Base-by-base conservation (phyloP, 1,284 basidiomycete genomes). In the Cryptococcus sp. region DNA sequence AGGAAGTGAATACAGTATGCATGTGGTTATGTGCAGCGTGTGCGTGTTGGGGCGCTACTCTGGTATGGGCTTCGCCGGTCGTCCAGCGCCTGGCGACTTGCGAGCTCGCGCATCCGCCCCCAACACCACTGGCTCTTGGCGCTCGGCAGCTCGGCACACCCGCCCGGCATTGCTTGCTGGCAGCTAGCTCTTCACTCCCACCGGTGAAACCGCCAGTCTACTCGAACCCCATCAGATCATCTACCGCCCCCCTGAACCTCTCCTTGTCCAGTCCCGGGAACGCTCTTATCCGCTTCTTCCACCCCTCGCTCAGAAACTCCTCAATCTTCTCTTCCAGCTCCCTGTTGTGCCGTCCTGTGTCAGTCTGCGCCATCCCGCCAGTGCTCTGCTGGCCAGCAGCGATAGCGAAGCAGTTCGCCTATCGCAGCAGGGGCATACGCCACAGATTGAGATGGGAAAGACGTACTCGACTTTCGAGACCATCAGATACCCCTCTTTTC, bases 401-500 rank as follows among this genome's bases (percentile, higher is more conserved):
- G n/a, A n/a, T n/a, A n/a, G n/a, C n/a, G n/a, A n/a, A n/a, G n/a
- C n/a, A n/a, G n/a, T n/a, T n/a, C n/a, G n/a, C n/a, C n/a, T n/a
- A n/a, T n/a, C n/a, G n/a, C n/a, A n/a, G n/a, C n/a, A n/a, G n/a
- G n/a, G n/a, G n/a, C n/a, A n/a, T n/a, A 21, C 24, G 11, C 9
- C 12, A 36, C 15, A 9, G 28, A 33, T 4, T 5, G 5, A 33
- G 28, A 33, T 9, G 16, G 6, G 44, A n/a, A 38, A 23, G 20
- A 69, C 72, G 57, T 50, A 75, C 73, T 58, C 61, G 1, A 71
- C 63, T 4, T 79, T 82, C 0, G 85, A 81, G n/a, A 85, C 79
- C 62, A 77, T 80, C 43, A 93, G 78, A 76, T 92, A 83, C 0
- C 84, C 83, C 33, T 85, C 80, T 21, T 75, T 73, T 18, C 79